Conservation (phyloP, 768 basidiomycete species). For the Kwoniella europaea region DNA sequence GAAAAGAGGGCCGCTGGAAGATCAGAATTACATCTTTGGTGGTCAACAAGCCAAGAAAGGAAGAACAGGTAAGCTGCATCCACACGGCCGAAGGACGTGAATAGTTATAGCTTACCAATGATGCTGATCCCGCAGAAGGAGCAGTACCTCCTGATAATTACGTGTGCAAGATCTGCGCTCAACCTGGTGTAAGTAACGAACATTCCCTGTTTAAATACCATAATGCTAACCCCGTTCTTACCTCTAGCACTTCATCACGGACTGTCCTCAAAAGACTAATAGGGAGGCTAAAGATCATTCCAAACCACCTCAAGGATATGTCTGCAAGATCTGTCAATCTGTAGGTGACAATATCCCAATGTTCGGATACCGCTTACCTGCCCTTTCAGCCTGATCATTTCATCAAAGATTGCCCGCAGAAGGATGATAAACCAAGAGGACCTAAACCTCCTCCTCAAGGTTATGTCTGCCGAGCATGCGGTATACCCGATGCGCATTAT, state of each 20-base stretch:
- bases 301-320: constrained; percentile 76
- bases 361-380: not conserved
- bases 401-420: constrained; percentile 85
- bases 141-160: constrained; percentile 49
- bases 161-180: constrained; percentile 55
- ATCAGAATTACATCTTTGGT: constrained; percentile 41
- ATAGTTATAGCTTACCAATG: not conserved
- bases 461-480: constrained; percentile 90
- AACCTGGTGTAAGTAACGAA: constrained; percentile 50
- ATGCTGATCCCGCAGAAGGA: constrained; percentile 24
- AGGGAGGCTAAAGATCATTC: constrained; percentile 49
- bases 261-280: constrained; percentile 53
- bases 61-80: constrained; percentile 44
- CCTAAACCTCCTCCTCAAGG: constrained; percentile 38
- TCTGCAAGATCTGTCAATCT: constrained; percentile 81
- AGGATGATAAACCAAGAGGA: constrained; percentile 60
- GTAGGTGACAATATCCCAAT: constrained; percentile 58
- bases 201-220: not conserved
- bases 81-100: no score
- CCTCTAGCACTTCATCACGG: constrained; percentile 56
- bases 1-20: constrained; percentile 57
- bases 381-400: constrained; percentile 75
- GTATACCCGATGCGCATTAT: constrained; percentile 75
- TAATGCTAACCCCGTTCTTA: not conserved
- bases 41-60: constrained; percentile 41